Conservation (phyloP, 345 rosid genomes). For the Sisymbrium altissimum region DNA sequence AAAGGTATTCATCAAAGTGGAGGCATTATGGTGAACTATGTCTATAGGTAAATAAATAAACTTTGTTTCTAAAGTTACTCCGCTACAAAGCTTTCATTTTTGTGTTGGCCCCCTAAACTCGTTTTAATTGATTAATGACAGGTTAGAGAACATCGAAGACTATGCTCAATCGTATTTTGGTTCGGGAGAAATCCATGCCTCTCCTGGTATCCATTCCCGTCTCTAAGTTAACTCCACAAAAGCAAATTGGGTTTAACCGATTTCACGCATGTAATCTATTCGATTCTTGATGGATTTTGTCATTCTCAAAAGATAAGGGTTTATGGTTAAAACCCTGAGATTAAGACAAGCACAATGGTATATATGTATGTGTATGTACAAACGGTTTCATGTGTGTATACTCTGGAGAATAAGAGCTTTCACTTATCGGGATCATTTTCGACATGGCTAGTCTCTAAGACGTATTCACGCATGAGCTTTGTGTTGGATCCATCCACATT, state of each 20-base stretch:
- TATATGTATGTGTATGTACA: slow-evolving; percentile 20
- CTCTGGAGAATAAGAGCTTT: slow-evolving; percentile 13
- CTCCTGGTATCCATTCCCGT: slow-evolving; percentile 38
- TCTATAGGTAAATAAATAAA: slow-evolving; percentile 65
- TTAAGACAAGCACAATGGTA: slow-evolving; percentile 14
- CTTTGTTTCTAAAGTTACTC: not conserved
- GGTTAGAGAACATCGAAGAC: slow-evolving; percentile 77
- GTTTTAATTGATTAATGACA: slow-evolving; percentile 13
- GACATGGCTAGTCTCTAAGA: slow-evolving; percentile 56
- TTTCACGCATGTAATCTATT: not conserved
- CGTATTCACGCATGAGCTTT: slow-evolving; percentile 72
- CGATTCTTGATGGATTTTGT: not conserved
- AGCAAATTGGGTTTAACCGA: not conserved
- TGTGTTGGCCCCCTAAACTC: not conserved
- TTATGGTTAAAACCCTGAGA: not conserved
- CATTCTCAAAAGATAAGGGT: not conserved
- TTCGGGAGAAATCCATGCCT: slow-evolving; percentile 63
- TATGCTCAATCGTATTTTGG: slow-evolving; percentile 75
- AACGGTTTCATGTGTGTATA: slow-evolving; percentile 11
- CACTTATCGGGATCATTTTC: slow-evolving; percentile 44
- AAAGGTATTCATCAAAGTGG: slow-evolving; percentile 72
- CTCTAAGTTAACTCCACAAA: slow-evolving; percentile 5
- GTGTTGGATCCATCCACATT: slow-evolving; percentile 60
- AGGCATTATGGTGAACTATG: slow-evolving; percentile 88
- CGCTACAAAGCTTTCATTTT: not conserved